Conservation (phyloP, 768 basidiomycete genomes). For the Panaeolus papilionaceus region DNA sequence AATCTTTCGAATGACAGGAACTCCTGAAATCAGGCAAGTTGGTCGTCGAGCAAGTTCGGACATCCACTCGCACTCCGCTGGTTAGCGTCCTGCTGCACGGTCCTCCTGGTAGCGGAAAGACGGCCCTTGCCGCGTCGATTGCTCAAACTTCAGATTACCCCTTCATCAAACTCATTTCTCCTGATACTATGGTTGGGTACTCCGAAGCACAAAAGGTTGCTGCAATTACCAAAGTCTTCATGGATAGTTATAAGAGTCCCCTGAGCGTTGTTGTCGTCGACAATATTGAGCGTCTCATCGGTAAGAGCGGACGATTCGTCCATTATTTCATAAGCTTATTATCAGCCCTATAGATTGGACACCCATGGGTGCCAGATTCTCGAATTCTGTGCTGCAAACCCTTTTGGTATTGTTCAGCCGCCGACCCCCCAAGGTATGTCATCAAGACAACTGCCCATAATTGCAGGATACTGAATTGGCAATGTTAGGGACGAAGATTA, state of each 20-base stretch:
- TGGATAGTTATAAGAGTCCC: conserved; percentile 97
- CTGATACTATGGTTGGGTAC: conserved; percentile 96
- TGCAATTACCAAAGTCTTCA: conserved; percentile 91
- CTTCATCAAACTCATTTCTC: conserved; percentile 96
- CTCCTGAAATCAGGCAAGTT: conserved; percentile 86
- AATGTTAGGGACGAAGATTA: conserved; percentile 81
- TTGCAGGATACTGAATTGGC: conserved; percentile 18
- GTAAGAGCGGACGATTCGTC: conserved; percentile 47
- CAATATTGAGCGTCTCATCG: conserved; percentile 90
- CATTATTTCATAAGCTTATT: not conserved
- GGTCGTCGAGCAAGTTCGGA: conserved; percentile 93
- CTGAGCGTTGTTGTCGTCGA: conserved; percentile 96
- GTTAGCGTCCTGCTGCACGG: conserved; percentile 92
- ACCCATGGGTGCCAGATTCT: conserved; percentile 95
- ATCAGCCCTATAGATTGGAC: conserved; percentile 79
- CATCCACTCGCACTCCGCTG: conserved; percentile 88
- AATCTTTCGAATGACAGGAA: conserved; percentile 56
- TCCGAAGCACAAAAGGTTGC: conserved; percentile 92
- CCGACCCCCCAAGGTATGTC: conserved; percentile 86
- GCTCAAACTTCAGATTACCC: conserved; percentile 94
- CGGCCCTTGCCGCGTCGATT: conserved; percentile 92
- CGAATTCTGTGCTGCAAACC: conserved; percentile 91
- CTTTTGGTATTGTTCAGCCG: conserved; percentile 87
- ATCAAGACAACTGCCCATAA: not conserved
- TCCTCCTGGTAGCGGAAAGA: conserved; percentile 91